Conservation (phyloP, 2,329 filamentous ascomycete species). For the Cephalotrichum gorgonifer region DNA sequence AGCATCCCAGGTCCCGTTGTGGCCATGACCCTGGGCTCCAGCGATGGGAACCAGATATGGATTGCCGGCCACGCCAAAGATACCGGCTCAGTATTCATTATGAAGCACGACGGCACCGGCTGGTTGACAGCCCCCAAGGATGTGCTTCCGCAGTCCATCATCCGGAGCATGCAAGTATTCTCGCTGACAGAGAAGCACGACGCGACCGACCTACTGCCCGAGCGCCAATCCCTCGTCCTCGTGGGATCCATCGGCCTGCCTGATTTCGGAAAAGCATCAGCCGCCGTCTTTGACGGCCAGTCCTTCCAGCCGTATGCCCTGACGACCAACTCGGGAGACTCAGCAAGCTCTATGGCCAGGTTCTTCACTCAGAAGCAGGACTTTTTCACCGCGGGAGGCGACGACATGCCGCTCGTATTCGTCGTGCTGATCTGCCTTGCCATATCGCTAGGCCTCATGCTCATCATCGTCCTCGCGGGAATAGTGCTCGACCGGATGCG, state of each 20-base stretch:
- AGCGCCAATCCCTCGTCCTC: constrained; percentile 65
- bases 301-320: constrained; percentile 70
- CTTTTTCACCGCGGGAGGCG: constrained; percentile 55
- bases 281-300: constrained; percentile 79
- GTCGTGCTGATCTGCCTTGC: constrained; percentile 73
- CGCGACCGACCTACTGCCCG: constrained; percentile 50
- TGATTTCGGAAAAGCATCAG: constrained; percentile 70
- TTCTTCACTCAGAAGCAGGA: constrained; percentile 76
- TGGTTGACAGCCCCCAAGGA: constrained; percentile 55
- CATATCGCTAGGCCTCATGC: constrained; percentile 66
- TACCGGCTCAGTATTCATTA: constrained; percentile 58
- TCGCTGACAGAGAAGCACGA: constrained; percentile 59
- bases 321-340: constrained; percentile 55
- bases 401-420: constrained; percentile 60
- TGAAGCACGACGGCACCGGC: constrained; percentile 66
- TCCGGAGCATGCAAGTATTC: constrained; percentile 77
- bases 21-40: constrained; percentile 63
- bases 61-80: constrained; percentile 61
- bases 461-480: constrained; percentile 66
- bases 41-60: constrained; percentile 68
- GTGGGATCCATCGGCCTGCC: constrained; percentile 74
- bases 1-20: constrained; percentile 71
- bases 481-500: constrained; percentile 66
- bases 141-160: constrained; percentile 54
- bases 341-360: constrained; percentile 63